Evolutionary conservation across 179 eudicot genomes (phyloP), one percentile per base, ranked within the genome.

Genomic region (Spergularia azorica): DNA sequence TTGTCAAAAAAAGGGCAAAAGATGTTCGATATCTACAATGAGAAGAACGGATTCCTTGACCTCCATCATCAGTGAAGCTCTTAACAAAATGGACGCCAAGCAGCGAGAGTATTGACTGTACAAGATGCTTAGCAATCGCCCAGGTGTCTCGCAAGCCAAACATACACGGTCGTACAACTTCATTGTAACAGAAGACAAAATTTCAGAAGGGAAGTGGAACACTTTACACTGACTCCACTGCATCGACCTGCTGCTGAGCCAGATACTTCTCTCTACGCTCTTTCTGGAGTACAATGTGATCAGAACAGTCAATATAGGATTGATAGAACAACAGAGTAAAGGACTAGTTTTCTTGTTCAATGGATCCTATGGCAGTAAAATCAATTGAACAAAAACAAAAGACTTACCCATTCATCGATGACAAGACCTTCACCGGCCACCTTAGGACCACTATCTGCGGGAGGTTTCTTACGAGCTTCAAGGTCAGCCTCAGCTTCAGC

Each of bases 221-320:
- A 63, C 84, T 26, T 26, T 26, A 90, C 77, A 84, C 76, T 2
- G 95, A 89, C 71, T 90, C 95, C 61, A 89, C 87, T 58, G 88
- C 93, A 78, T 89, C 97, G 36, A 87, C 96, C 75, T 91, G 96
- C 80, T 93, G 92, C 78, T 88, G 87, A 59, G 97, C 97, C 77
- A 93, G 88, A 82, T 93, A 92, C 73, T 87, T 92, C 79, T 89
- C 97, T 82, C 97, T 86, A 55, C 97, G 87, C 76, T 91, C 97
- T 85, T 93, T 93, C 97, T 93, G 87, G 38, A 81, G 76, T 51
- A 21, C 36, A 79, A 64, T 14, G 11, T 0, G 18, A 26, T 21
- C 12, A 20, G 63, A 52, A 36, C 63, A 62, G 15, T 46, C 21
- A 32, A 69, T 18, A 39, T 46, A 14, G 32, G 48, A 26, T 26